Evolutionary conservation across 768 basidiomycete species (phyloP).

Genomic region (Mycena venus): DNA sequence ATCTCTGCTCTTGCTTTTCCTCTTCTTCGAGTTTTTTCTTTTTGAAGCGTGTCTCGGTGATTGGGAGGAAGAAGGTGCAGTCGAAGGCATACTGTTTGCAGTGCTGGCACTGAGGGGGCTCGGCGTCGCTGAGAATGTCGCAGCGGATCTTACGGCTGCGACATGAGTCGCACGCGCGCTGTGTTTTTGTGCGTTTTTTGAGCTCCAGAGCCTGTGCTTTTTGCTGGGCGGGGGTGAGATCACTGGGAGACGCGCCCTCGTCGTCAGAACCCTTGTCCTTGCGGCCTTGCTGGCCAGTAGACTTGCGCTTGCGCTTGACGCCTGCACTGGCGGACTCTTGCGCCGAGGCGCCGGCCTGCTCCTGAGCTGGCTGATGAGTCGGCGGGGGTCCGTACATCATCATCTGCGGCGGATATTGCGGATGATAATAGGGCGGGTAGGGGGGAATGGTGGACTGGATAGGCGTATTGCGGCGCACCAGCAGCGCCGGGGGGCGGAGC

Average conservation of each 20-base stretch:
- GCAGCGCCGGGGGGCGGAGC: conserved; percentile 50
- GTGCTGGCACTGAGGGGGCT: conserved; percentile 90
- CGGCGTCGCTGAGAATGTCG: conserved; percentile 84
- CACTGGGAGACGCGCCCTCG: conserved; percentile 66
- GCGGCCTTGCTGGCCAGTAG: conserved; percentile 47
- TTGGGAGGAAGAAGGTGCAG: conserved; percentile 98
- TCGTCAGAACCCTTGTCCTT: conserved; percentile 75
- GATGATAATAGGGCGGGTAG: conserved; percentile 68
- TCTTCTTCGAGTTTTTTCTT: conserved; percentile 86
- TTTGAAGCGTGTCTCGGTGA: conserved; percentile 98
- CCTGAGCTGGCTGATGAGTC: conserved; percentile 48
- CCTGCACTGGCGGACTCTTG: conserved; percentile 51
- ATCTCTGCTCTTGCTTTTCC: conserved; percentile 51
- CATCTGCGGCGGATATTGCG: conserved; percentile 77
- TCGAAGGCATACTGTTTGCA: conserved; percentile 95
- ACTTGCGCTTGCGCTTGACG: conserved; percentile 77
- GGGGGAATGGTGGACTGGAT: conserved; percentile 71
- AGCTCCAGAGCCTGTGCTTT: conserved; percentile 60
- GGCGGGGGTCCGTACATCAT: conserved; percentile 74
- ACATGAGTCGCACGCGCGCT: conserved; percentile 93
- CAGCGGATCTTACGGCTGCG: conserved; percentile 94
- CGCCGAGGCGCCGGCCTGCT: conserved; percentile 50
- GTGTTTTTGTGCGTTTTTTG: conserved; percentile 93
- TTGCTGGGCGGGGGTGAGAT: conserved; percentile 47
- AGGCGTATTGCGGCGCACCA: conserved; percentile 62